Conservation (phyloP, 164 flowering plant species). For the Euptelea pleiosperma region DNA sequence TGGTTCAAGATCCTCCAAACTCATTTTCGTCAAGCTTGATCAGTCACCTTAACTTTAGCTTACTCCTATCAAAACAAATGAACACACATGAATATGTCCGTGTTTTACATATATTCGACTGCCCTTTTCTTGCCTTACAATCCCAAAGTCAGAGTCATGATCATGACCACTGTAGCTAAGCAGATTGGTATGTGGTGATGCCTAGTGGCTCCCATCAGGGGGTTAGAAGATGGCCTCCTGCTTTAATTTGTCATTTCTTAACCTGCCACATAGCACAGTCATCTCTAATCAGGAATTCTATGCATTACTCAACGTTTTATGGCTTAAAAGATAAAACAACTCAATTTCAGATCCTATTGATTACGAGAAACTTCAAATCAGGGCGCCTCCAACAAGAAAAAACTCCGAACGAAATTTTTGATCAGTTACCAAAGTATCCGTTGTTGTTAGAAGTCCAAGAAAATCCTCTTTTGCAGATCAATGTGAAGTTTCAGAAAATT, state of each 20-base stretch:
- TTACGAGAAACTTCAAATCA: too few species aligned
- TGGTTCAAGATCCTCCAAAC: not conserved
- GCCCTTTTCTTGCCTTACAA: not conserved
- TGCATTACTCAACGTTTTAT: too few species aligned
- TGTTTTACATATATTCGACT: too few species aligned
- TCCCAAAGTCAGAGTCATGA: not conserved
- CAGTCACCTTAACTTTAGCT: not conserved
- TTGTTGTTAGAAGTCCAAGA: too few species aligned
- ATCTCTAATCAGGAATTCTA: not conserved
- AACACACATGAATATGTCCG: not conserved
- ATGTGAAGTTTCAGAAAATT: too few species aligned
- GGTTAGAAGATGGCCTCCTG: not conserved
- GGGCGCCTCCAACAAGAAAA: too few species aligned
- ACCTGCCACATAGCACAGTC: slow-evolving; percentile 12
- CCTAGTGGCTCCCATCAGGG: not conserved
- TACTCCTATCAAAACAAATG: not conserved
- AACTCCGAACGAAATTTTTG: too few species aligned
- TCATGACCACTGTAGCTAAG: not conserved
- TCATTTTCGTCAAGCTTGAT: not conserved
- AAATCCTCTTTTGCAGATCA: too few species aligned
- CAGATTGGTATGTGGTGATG: not conserved
- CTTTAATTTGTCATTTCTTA: slow-evolving; percentile 1
- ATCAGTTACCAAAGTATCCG: too few species aligned
- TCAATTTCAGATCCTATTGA: too few species aligned
- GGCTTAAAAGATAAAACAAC: too few species aligned